Conservation (phyloP, 805 yeast genomes). For the Zygotorulaspora florentina region DNA sequence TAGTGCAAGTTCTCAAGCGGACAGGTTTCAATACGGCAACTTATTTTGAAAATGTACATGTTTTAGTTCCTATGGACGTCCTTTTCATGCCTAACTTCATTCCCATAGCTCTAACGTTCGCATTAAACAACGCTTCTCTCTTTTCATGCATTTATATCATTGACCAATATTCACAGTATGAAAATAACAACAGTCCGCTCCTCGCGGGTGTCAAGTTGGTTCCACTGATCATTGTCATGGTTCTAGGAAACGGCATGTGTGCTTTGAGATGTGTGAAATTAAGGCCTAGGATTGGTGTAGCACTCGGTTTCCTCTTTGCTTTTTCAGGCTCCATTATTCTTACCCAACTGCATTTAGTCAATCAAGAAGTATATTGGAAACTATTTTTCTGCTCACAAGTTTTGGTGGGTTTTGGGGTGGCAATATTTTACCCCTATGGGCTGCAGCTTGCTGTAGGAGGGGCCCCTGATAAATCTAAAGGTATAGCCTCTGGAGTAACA, state of each 20-base stretch:
- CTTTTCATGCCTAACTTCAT: constrained; percentile 28
- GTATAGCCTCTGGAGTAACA: constrained; percentile 38
- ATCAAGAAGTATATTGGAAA: constrained; percentile 29
- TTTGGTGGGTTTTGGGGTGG: constrained; percentile 27
- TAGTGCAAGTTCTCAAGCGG: constrained; percentile 11
- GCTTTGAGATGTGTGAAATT: constrained; percentile 18
- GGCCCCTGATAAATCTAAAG: constrained; percentile 40
- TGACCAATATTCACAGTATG: constrained; percentile 28
- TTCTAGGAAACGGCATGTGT: constrained; percentile 28
- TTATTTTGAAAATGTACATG: constrained; percentile 5
- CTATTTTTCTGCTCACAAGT: constrained; percentile 27
- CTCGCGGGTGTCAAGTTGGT: constrained; percentile 37
- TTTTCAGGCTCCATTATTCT: constrained; percentile 25
- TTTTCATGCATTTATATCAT: constrained; percentile 21
- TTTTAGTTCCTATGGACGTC: constrained; percentile 31
- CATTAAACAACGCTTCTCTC: constrained; percentile 20
- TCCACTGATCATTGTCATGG: constrained; percentile 35
- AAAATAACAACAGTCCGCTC: constrained; percentile 32
- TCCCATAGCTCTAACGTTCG: constrained; percentile 21
- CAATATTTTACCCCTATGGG: constrained; percentile 36
- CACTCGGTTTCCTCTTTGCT: constrained; percentile 14
- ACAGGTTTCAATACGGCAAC: constrained; percentile 4
- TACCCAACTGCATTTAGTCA: constrained; percentile 19
- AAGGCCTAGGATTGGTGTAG: constrained; percentile 23
- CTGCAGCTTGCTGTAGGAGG: constrained; percentile 30